Base-by-base conservation (phyloP, 768 basidiomycete species). In the Cyclocybe aegerita region DNA sequence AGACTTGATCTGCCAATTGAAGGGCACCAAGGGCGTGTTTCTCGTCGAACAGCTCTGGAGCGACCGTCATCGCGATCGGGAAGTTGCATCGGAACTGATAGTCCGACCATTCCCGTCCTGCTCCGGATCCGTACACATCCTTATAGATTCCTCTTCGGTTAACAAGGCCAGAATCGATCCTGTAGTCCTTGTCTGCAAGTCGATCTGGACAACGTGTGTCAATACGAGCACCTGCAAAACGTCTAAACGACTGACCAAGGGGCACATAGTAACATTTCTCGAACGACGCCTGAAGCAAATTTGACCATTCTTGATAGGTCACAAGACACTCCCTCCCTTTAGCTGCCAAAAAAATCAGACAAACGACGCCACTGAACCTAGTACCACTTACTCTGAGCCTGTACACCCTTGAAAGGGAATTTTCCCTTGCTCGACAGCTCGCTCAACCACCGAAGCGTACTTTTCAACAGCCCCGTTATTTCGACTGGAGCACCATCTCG, bases 121-220 rank as follows among this genome's bases (percentile, higher is more conserved):
- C 63, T 0, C 91, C 91, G 9, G 97, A 94, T 36, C 95, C 93
- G 58, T 88, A 88, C 6, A 98, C 93, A 65, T 99, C 97, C 76
- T 99, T 99, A 78, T 98, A 99, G 63, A 98, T 96, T 4, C 96
- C 97, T 50, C 97, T 80, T 10, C 93, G 86, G 64, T 93, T 89
- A 53, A 97, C 76, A 33, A 98, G 68, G 16, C 59, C 76, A 3
- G 89, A 59, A 60, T 91, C 75, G 59, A 97, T 67, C 48, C 77
- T 76, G 71, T 93, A 93, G 11, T 83, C 71, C 3, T 60, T 54
- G 62, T 99, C 96, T 17, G 89, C 80, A 9, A 71, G 62, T 1
- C 85, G 78, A 64, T 95, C 93, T 89, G 63, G 30, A 38, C 35
- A 45, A 38, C 16, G 29, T 15, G 12, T 32, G 9, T 60, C 31